phyloP scores from a whole-genome alignment of 495 filamentous ascomycete species.

The Neurospora hispaniola region DNA sequence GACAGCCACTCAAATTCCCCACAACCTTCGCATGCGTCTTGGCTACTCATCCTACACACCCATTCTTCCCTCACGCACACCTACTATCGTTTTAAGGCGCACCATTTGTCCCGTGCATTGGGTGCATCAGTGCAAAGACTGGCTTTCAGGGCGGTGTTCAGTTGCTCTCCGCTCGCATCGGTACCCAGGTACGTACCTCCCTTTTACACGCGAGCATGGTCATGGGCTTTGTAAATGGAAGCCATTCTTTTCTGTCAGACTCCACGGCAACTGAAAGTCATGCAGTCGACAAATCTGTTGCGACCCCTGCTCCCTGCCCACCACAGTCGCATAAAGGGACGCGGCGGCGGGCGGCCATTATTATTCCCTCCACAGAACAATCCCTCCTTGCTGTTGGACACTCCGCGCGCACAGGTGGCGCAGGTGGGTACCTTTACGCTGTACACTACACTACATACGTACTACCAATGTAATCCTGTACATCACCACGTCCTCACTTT shows the following conservation, averaged over 20 bases:
- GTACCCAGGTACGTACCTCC: not conserved
- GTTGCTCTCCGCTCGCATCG: not conserved
- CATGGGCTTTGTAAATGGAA: not conserved
- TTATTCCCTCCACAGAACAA: not conserved
- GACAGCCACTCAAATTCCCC: not conserved
- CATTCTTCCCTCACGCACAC: not conserved
- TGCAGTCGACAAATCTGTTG: not conserved
- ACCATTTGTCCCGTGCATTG: not conserved
- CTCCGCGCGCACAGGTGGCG: not conserved
- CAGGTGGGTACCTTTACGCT: not conserved
- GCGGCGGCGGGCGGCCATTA: not conserved
- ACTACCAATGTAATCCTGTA: not conserved
- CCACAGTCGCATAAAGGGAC: not conserved
- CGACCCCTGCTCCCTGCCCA: not conserved
- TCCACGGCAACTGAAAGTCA: not conserved
- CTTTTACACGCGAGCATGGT: not conserved
- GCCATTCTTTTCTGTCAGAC: not conserved
- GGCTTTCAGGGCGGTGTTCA: not conserved
- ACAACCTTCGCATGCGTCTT: not conserved
- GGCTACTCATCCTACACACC: not conserved
- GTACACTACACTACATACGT: not conserved
- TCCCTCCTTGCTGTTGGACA: not conserved
- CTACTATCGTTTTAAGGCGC: not conserved
- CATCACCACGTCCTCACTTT: not conserved
- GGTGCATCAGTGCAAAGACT: not conserved